Base-by-base conservation (phyloP, 106 monocot species). In the Amphibolis antarctica region DNA sequence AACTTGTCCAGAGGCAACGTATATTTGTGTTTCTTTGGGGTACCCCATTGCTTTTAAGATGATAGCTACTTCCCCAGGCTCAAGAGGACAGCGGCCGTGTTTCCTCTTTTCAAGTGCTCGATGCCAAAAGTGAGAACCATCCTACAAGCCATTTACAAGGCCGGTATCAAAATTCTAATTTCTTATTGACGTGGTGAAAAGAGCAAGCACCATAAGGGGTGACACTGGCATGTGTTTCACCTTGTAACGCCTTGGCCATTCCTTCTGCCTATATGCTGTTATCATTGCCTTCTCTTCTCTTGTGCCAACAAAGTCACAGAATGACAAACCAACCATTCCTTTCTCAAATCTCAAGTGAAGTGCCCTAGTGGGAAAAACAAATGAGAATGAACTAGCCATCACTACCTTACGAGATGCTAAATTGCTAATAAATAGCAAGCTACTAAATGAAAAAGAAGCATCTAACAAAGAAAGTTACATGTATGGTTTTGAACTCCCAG, bases 301-400 rank as follows among this genome's bases (percentile, higher is more conserved):
- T 49, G 94, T 89, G 22, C 89, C 94, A 69, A 89, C 89, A 90
- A 96, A 96, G 77, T 96, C 94, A 69, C 94, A 96, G 47, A 96
- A 96, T 36, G 94, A 89, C 46, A 96, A 83, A 28, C 94, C 94
- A 55, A 96, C 94, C 94, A 96, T 96, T 74, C 94, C 94, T 65
- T 90, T 96, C 76, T 96, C 94, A 80, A 96, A 96, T 67, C 94
- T 74, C 69, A 96, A 69, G 76, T 96, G 94, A 60, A 96, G 94
- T 42, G 94, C 94, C 89, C 94, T 96, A 57, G 19, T 3, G 12
- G 28, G 31, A 68, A 63, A 48, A 22, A 68, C 18, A 55, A 52
- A 55, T 46, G 12, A 25, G 47, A 26, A 3, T 52, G 18, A 42
- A n/a, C 53, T 61, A 72, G 30, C 53, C 15, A 65, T 14, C 1